A percentile compares a stretch with the other conserved stretches of the same genome.
Conservation (phyloP, 306 rosid genomes). For the Astragalus glycyphyllos region DNA sequence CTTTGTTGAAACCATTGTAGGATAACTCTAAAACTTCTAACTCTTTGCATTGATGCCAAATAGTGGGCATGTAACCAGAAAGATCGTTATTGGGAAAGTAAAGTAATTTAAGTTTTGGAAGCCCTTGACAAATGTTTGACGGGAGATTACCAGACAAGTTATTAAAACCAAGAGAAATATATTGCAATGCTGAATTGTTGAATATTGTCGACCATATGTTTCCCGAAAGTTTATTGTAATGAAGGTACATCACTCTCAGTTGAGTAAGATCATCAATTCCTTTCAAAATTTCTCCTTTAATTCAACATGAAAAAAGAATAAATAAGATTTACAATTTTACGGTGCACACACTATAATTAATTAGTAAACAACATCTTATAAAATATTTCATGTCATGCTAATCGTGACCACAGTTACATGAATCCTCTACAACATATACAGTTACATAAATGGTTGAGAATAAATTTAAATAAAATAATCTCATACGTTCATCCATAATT, state of each 20-base stretch:
- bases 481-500: too few species aligned
- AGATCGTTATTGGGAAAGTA: neutral
- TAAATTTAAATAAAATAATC: too few species aligned
- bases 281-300: constrained; percentile 35
- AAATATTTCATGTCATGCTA: too few species aligned
- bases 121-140: constrained; percentile 25
- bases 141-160: constrained; percentile 33
- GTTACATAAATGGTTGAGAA: too few species aligned
- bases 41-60: constrained; percentile 37
- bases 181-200: constrained; percentile 14
- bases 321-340: neutral
- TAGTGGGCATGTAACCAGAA: constrained; percentile 18
- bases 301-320: neutral
- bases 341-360: too few species aligned
- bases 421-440: too few species aligned
- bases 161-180: neutral
- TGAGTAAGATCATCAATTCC: constrained; percentile 23
- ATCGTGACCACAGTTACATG: too few species aligned
- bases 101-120: constrained; percentile 2
- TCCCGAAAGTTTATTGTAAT: neutral
- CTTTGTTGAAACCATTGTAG: constrained; percentile 1
- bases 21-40: neutral
- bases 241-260: neutral
- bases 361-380: too few species aligned
- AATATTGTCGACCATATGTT: neutral